Evolutionary conservation across 179 eudicot genomes (phyloP).

Genomic region (Heliamphora pulchella): DNA sequence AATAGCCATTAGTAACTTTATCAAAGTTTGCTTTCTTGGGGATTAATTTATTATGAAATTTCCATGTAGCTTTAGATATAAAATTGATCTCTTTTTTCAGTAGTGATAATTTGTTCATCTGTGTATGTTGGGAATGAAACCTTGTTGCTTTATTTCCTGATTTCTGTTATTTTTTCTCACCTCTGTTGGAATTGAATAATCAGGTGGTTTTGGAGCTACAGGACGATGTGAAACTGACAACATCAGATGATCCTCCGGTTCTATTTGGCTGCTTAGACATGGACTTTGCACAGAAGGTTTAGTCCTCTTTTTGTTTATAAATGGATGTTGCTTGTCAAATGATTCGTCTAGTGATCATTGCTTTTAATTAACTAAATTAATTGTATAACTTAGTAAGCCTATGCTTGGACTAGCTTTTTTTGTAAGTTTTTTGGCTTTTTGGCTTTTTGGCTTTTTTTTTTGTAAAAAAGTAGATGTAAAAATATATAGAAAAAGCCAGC

Average conservation of each 20-base stretch:
- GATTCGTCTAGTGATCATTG: background rate
- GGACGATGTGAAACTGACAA: slow-evolving; percentile 60
- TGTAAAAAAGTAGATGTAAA: no score
- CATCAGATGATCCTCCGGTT: slow-evolving; percentile 87
- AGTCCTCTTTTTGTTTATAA: background rate
- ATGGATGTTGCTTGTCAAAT: background rate
- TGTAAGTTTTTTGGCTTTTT: no score
- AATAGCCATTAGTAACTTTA: background rate
- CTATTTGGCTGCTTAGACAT: slow-evolving; percentile 64
- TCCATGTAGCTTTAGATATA: background rate
- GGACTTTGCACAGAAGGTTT: slow-evolving; percentile 67
- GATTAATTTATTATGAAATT: background rate
- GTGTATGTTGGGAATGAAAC: background rate
- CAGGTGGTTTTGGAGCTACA: slow-evolving; percentile 87
- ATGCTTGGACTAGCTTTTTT: no score
- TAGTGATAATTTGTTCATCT: background rate
- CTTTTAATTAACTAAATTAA: background rate
- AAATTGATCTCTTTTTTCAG: background rate
- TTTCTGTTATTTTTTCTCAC: background rate
- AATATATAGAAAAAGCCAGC: no score
- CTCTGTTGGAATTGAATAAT: background rate
- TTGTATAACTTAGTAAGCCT: background rate
- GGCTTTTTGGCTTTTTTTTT: no score
- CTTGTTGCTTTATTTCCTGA: background rate
- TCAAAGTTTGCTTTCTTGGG: background rate